Evolutionary conservation across 225 moss, liverwort and hornwort genomes (phyloP).

Genomic region (Marchantia paleacea): DNA sequence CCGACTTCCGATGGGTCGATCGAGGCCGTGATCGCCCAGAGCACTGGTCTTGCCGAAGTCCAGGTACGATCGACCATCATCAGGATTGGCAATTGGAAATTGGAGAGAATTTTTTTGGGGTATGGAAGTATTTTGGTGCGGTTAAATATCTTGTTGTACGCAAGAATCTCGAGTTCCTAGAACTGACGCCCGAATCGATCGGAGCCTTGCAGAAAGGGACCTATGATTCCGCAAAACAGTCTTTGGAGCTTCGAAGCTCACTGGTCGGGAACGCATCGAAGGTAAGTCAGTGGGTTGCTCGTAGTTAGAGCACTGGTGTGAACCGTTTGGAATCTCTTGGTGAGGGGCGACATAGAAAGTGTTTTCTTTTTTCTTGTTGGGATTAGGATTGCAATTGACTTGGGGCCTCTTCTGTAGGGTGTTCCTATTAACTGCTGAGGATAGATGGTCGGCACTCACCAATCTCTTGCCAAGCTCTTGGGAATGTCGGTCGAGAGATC

Average conservation of each 20-base stretch:
- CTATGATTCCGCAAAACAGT: constrained; percentile 63
- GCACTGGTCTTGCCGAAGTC: constrained; percentile 94
- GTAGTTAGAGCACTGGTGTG: neutral
- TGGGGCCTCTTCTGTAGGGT: too few species aligned
- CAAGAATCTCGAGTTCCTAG: neutral
- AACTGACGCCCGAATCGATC: neutral
- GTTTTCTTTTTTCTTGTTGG: too few species aligned
- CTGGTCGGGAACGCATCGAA: constrained; percentile 88
- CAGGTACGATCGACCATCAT: constrained; percentile 42
- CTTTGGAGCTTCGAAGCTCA: constrained; percentile 66
- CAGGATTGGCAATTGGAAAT: neutral
- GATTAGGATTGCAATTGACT: too few species aligned
- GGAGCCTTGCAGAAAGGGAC: constrained; percentile 63
- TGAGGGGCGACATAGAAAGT: too few species aligned
- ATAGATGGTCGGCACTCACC: too few species aligned
- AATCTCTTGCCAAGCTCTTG: too few species aligned
- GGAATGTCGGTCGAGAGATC: too few species aligned
- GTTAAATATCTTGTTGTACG: too few species aligned
- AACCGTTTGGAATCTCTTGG: too few species aligned
- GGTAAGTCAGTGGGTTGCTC: constrained; percentile 41
- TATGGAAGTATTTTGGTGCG: neutral
- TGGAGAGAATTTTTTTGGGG: neutral
- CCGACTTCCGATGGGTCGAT: constrained; percentile 77
- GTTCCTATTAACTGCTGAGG: too few species aligned
- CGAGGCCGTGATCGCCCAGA: constrained; percentile 87